A percentile compares a stretch with the other conserved stretches of the same genome.
phyloP scores from a whole-genome alignment of 768 basidiomycete species.

The Hypholoma fasciculare region DNA sequence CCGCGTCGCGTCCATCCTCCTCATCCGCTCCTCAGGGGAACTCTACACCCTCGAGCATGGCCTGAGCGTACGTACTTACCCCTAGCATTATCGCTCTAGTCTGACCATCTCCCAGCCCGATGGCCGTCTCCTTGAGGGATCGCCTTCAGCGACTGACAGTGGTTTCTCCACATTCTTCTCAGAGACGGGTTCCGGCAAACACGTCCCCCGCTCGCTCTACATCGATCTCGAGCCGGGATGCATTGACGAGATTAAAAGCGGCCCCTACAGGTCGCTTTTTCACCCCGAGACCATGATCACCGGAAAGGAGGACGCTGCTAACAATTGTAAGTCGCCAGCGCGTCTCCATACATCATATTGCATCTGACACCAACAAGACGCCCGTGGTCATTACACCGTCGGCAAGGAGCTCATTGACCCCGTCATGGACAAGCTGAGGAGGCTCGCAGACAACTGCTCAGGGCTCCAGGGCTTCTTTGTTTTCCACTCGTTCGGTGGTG shows the following conservation, averaged over 20 bases:
- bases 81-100: conserved; percentile 1
- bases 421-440: conserved; percentile 96
- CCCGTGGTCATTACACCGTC: conserved; percentile 98
- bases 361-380: conserved; percentile 53
- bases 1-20: conserved; percentile 4
- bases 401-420: conserved; percentile 98
- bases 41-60: conserved; percentile 98
- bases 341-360: neutral
- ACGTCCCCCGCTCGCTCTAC: conserved; percentile 96
- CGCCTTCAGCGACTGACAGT: conserved; percentile 68
- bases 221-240: conserved; percentile 94
- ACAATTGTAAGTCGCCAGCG: conserved; percentile 75
- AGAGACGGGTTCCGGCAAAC: conserved; percentile 90
- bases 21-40: conserved; percentile 63
- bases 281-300: conserved; percentile 97
- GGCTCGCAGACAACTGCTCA: conserved; percentile 95
- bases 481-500: conserved; percentile 99
- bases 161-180: conserved; percentile 99
- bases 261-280: conserved; percentile 91
- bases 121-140: conserved; percentile 77
- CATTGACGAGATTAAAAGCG: conserved; percentile 93
- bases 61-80: conserved; percentile 68
- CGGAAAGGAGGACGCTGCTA: conserved; percentile 99
- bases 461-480: conserved; percentile 99
- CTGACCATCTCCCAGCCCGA: conserved; percentile 64